phyloP scores from a whole-genome alignment of 306 rosid genomes.

The Prunus armeniaca region DNA sequence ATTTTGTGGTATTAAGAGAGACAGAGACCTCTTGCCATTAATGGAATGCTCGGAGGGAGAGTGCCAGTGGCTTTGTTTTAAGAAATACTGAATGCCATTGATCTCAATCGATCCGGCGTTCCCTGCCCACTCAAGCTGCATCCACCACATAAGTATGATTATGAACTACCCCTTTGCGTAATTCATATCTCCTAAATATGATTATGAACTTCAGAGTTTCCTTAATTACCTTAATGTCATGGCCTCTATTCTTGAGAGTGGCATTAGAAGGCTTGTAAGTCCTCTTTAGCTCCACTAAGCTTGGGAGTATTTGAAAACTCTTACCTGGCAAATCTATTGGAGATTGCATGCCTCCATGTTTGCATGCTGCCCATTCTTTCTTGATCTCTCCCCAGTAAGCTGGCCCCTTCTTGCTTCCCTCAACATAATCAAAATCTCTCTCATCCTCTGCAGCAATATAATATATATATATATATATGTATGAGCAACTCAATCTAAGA shows the following conservation, averaged over 20 bases:
- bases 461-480: no score
- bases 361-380: constrained; percentile 58
- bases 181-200: no score
- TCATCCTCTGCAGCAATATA: constrained; percentile 25
- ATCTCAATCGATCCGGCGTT: constrained; percentile 50
- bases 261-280: constrained; percentile 46
- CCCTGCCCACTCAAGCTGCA: constrained; percentile 50
- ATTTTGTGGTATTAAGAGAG: not conserved
- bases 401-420: constrained; percentile 27
- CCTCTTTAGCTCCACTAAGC: constrained; percentile 32
- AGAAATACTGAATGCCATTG: constrained; percentile 41
- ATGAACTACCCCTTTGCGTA: no score
- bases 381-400: constrained; percentile 34
- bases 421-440: constrained; percentile 22
- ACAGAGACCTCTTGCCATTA: constrained; percentile 50
- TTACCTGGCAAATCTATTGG: constrained; percentile 54
- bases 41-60: constrained; percentile 74
- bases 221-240: constrained; percentile 52
- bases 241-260: constrained; percentile 59
- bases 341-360: constrained; percentile 59
- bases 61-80: constrained; percentile 70
- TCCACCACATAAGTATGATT: not conserved
- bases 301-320: constrained; percentile 36
- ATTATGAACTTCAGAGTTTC: not conserved
- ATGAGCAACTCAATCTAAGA: no score